Evolutionary conservation across 177 flowering plant species (phyloP).

Genomic region (Vitis hybrid): DNA sequence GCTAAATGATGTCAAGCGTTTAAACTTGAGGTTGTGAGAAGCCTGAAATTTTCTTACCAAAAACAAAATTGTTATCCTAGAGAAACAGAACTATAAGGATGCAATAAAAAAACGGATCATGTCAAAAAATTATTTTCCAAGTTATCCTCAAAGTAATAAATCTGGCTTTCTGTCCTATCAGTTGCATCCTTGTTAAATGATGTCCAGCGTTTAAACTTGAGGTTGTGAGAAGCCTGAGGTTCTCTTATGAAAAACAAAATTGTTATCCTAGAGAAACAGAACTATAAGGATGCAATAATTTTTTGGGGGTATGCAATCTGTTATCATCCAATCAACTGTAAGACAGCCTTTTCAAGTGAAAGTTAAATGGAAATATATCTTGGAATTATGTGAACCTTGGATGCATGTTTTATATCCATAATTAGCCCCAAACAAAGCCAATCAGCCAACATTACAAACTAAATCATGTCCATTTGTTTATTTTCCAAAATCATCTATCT

Average conservation of each 20-base stretch:
- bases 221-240: too few relatives aligned
- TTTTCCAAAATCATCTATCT: background rate
- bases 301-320: background rate
- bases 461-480: background rate
- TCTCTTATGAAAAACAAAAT: too few relatives aligned
- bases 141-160: background rate
- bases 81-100: too few relatives aligned
- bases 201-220: too few relatives aligned
- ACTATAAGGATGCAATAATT: too few relatives aligned
- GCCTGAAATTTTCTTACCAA: too few relatives aligned
- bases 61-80: too few relatives aligned
- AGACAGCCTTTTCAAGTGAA: background rate
- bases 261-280: too few relatives aligned
- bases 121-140: background rate
- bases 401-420: background rate
- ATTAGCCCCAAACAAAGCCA: background rate
- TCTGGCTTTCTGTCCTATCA: background rate
- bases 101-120: background rate
- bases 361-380: background rate
- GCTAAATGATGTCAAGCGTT: too few relatives aligned
- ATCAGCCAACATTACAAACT: background rate
- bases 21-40: too few relatives aligned
- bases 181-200: too few relatives aligned
- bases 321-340: background rate
- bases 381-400: too few relatives aligned